Evolutionary conservation across 352 stramenopile species (phyloP), one percentile per base, ranked within the genome.

Genomic region (Halophytophthora batemanensis): DNA sequence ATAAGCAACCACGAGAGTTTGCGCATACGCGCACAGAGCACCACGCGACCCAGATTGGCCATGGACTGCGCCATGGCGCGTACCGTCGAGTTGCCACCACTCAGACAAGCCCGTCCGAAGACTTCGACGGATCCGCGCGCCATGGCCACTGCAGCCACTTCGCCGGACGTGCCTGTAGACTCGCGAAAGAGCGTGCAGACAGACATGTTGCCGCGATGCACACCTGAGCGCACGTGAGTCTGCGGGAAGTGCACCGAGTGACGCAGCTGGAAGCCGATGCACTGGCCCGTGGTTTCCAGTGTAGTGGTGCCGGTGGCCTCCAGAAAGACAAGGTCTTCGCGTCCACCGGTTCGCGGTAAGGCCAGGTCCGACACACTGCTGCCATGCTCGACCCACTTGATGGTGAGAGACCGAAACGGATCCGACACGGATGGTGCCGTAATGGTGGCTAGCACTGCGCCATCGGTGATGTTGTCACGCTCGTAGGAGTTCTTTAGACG

Each of bases 211-310:
- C 64, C 73, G 11, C 78, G 75, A 15, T 61, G 48, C 21, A 77
- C 70, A 12, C 58, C 53, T 6, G 33, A 34, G 17, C 80, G 58
- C 15, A 51, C 33, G 28, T 64, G 69, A 4, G 77, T 77, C 42
- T 82, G 61, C 29, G 59, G 37, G 17, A 88, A 74, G 23, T 86
- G 68, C 10, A 90, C 65, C 22, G 79, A 90, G 55, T 90, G 79
- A 17, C 77, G 50, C 6, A 90, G 43, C 31, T 86, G 71, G 55
- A 69, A 90, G 2, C 79, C 79, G 45, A 90, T 44, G 4, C 54
- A 70, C 39, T 90, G 74, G 14, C 76, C 79, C 2, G 68, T 74
- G 14, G 61, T 50, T 31, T 31, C 49, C 25, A 86, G 46, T n/a
- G 38, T 63, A 1, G 51, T 70, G 3, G 63, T 76, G 15, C 79